Evolutionary conservation across 2,329 filamentous ascomycete genomes (phyloP).

Genomic region (Verticillium longisporum): DNA sequence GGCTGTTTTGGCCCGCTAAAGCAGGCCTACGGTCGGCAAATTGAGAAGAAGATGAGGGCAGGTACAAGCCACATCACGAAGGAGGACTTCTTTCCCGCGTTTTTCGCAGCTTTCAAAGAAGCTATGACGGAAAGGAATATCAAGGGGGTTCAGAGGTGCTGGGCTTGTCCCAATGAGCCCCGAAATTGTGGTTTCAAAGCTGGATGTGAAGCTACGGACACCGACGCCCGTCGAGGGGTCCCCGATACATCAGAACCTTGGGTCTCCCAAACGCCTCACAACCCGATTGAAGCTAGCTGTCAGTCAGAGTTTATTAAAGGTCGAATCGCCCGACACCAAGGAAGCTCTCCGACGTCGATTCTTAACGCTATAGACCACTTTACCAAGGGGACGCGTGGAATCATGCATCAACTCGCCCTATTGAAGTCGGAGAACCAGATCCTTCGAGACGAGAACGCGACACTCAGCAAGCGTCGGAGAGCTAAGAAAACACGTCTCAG

Average conservation of each 20-base stretch:
- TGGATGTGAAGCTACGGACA: no score
- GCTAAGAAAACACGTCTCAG: neutral
- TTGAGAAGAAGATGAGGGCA: conserved; percentile 9
- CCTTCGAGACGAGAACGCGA: neutral
- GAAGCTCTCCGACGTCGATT: conserved; percentile 6
- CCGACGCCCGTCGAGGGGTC: no score
- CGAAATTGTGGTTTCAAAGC: no score
- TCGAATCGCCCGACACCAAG: conserved; percentile 1
- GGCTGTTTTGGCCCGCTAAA: conserved; percentile 19
- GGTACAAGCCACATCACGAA: neutral
- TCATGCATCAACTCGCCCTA: conserved; percentile 13
- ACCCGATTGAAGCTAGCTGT: neutral
- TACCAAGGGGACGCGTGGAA: conserved; percentile 1
- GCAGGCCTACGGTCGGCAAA: conserved; percentile 18
- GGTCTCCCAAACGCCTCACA: neutral
- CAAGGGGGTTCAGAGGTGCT: no score
- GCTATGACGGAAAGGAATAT: no score
- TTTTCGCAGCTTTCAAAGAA: no score
- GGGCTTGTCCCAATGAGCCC: no score
- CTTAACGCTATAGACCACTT: conserved; percentile 2
- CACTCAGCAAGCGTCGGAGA: neutral
- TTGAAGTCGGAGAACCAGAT: neutral
- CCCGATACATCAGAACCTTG: no score
- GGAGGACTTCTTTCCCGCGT: no score
- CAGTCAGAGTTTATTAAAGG: conserved; percentile 30